phyloP scores from a whole-genome alignment of 345 rosid species.

The Euphorbia pulcherrima region DNA sequence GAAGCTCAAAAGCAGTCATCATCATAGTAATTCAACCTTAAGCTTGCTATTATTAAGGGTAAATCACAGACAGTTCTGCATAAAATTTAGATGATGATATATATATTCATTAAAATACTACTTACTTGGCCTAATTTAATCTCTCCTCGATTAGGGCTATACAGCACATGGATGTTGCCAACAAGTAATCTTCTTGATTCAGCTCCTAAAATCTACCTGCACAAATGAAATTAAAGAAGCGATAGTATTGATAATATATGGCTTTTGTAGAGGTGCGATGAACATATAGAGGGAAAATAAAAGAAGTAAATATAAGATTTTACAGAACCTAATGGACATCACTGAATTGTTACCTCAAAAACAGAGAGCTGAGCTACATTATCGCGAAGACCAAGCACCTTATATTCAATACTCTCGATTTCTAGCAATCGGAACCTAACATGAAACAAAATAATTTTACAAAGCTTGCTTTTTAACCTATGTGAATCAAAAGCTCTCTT shows the following conservation, averaged over 20 bases:
- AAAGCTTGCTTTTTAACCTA: slow-evolving; percentile 5
- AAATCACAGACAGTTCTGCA: slow-evolving; percentile 4
- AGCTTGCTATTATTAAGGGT: neutral
- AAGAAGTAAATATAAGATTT: neutral
- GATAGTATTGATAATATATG: slow-evolving; percentile 9
- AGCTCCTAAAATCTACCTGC: slow-evolving; percentile 47
- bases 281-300: neutral
- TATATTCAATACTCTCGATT: slow-evolving; percentile 62
- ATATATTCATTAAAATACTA: slow-evolving; percentile 23
- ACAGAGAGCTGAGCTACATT: slow-evolving; percentile 78
- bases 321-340: neutral
- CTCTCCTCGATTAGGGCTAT: slow-evolving; percentile 64
- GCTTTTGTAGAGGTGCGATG: neutral
- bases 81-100: slow-evolving; percentile 5
- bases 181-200: slow-evolving; percentile 55
- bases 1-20: neutral
- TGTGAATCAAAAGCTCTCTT: slow-evolving; percentile 13
- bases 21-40: neutral
- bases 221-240: slow-evolving; percentile 35
- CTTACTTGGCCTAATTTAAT: slow-evolving; percentile 80
- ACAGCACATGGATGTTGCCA: slow-evolving; percentile 74
- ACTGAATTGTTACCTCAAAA: slow-evolving; percentile 52
- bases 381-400: slow-evolving; percentile 56
- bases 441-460: slow-evolving; percentile 4
- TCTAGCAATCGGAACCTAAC: slow-evolving; percentile 60